These are phyloP conservation scores for Yamadazyma insecticola DNA, from an alignment of 805 yeast species.

Conservation along the genomic window DNA sequence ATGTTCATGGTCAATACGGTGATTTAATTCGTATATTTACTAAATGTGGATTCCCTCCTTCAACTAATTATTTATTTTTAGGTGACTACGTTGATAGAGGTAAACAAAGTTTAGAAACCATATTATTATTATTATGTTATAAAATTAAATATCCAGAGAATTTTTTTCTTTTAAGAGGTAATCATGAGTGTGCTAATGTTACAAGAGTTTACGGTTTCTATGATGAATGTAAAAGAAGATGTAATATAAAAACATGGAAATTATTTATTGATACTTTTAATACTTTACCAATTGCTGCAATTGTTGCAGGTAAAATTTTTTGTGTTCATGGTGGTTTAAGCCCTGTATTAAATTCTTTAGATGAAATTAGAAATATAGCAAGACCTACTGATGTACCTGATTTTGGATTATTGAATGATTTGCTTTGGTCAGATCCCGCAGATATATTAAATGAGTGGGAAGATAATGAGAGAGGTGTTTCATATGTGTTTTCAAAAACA, in stretches of 20 bases:
- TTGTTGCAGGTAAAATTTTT: constrained; percentile 91
- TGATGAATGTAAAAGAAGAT: constrained; percentile 94
- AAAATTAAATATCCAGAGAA: constrained; percentile 96
- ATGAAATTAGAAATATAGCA: constrained; percentile 69
- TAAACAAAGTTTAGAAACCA: constrained; percentile 92
- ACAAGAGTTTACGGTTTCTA: constrained; percentile 96
- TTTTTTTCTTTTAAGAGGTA: constrained; percentile 88
- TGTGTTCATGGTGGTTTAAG: constrained; percentile 85
- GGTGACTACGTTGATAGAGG: constrained; percentile 99
- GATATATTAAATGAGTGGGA: constrained; percentile 83
- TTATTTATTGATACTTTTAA: constrained; percentile 91
- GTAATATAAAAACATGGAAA: constrained; percentile 92
- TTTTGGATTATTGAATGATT: constrained; percentile 70
- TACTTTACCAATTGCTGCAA: constrained; percentile 91
- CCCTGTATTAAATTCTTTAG: constrained; percentile 68
- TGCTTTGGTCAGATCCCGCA: constrained; percentile 83
- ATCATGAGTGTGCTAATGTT: constrained; percentile 96
- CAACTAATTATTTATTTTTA: constrained; percentile 82
- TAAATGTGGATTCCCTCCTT: constrained; percentile 96
- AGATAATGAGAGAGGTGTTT: constrained; percentile 81
- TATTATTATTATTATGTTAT: constrained; percentile 79
- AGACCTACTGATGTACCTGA: constrained; percentile 87
- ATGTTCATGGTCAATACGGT: constrained; percentile 94
- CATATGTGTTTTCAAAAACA: constrained; percentile 72
- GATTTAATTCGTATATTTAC: constrained; percentile 89